Evolutionary conservation across 1,284 basidiomycete species (phyloP).

Genomic region (Caloboletus firmus): DNA sequence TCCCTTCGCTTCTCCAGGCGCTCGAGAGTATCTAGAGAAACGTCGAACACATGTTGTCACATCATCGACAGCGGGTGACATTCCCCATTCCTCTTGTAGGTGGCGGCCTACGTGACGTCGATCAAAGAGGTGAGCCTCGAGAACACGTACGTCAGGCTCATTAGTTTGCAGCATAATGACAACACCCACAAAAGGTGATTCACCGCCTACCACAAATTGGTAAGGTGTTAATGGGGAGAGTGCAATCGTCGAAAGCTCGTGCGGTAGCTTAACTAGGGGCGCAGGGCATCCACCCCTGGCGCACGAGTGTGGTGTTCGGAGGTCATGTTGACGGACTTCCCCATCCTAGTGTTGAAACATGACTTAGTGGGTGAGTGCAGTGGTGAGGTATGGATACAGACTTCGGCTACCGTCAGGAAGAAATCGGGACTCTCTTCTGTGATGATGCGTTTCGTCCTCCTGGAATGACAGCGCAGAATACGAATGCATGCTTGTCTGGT

Average conservation of each 20-base stretch:
- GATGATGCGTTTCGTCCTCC: slow-evolving; percentile 77
- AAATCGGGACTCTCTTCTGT: slow-evolving; percentile 81
- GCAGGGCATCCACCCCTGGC: slow-evolving; percentile 54
- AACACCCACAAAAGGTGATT: slow-evolving; percentile 60
- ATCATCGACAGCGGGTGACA: slow-evolving; percentile 46
- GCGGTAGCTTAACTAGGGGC: slow-evolving; percentile 61
- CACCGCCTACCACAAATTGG: slow-evolving; percentile 74
- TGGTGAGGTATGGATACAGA: slow-evolving; percentile 32
- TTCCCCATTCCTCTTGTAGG: slow-evolving; percentile 73
- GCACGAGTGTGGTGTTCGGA: slow-evolving; percentile 71
- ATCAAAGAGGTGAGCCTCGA: slow-evolving; percentile 85
- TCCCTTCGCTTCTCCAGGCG: slow-evolving; percentile 37
- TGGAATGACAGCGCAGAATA: slow-evolving; percentile 67
- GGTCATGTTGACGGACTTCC: slow-evolving; percentile 84
- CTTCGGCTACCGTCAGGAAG: slow-evolving; percentile 86
- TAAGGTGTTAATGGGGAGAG: slow-evolving; percentile 71
- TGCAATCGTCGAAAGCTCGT: slow-evolving; percentile 64
- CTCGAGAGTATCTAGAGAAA: slow-evolving; percentile 61
- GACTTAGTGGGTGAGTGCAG: slow-evolving; percentile 3
- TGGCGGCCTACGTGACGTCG: slow-evolving; percentile 73
- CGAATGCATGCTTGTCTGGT: slow-evolving; percentile 48
- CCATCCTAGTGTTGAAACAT: slow-evolving; percentile 48
- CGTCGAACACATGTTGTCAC: slow-evolving; percentile 81
- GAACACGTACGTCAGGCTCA: neutral
- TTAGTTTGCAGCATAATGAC: neutral